phyloP scores from a whole-genome alignment of 768 basidiomycete genomes.

The Psilocybe tampanensis region DNA sequence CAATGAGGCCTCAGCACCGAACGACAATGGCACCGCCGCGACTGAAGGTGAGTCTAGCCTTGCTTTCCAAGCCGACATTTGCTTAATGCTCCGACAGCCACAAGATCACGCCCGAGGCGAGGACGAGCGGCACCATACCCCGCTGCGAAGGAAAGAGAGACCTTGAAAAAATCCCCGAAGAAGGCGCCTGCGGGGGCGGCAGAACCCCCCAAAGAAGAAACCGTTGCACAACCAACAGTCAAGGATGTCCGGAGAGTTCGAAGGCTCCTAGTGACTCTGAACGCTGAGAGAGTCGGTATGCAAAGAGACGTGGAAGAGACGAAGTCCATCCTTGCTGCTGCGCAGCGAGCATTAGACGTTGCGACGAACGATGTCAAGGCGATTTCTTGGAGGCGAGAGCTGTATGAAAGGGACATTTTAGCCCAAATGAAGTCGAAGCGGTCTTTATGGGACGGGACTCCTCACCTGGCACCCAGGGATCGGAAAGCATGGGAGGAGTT shows the following conservation, averaged over 20 bases:
- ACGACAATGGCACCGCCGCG: too few relatives aligned
- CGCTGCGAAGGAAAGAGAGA: background rate
- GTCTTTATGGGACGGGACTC: conserved; percentile 29
- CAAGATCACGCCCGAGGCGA: background rate
- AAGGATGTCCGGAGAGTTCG: background rate
- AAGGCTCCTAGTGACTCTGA: background rate
- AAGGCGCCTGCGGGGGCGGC: background rate
- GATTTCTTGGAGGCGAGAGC: conserved; percentile 6
- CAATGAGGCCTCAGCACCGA: too few relatives aligned
- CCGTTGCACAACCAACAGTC: background rate
- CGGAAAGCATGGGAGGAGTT: background rate
- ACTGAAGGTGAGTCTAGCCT: too few relatives aligned
- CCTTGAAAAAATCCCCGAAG: background rate
- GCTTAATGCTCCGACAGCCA: too few relatives aligned
- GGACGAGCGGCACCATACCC: background rate
- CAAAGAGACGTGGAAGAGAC: background rate
- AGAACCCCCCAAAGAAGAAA: background rate
- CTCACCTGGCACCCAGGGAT: background rate
- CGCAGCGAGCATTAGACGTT: background rate
- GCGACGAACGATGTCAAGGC: background rate
- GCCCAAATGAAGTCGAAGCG: conserved; percentile 24
- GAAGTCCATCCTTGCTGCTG: background rate
- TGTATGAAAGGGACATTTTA: conserved; percentile 15
- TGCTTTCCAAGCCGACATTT: too few relatives aligned
- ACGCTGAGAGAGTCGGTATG: background rate